Percentiles rank a stretch among this genome's conserved stretches.
These are phyloP conservation scores for Podospora pseudoanserina DNA, from an alignment of 495 filamentous ascomycete genomes.

Conservation along the genomic window DNA sequence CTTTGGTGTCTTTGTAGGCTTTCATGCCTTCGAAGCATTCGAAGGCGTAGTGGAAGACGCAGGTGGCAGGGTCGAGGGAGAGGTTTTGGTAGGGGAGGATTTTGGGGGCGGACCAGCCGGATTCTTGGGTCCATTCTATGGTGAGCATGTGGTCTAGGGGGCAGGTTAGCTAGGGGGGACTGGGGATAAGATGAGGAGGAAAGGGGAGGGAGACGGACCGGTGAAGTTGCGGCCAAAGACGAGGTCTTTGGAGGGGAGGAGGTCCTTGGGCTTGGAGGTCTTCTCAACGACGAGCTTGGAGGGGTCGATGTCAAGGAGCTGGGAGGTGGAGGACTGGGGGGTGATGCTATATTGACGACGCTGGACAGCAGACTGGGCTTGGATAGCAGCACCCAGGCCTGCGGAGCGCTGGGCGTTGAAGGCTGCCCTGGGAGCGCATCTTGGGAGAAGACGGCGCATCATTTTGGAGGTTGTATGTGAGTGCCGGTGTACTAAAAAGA, in stretches of 20 bases:
- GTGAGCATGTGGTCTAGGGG: conserved; percentile 88
- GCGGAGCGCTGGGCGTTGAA: conserved; percentile 11
- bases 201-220: conserved; percentile 44
- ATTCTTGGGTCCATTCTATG: conserved; percentile 81
- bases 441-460: conserved; percentile 28
- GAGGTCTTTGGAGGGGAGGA: conserved; percentile 70
- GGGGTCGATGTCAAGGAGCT: conserved; percentile 61
- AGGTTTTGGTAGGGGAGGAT: conserved; percentile 97
- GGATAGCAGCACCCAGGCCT: conserved; percentile 20
- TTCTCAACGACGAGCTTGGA: conserved; percentile 69
- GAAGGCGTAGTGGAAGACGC: conserved; percentile 98
- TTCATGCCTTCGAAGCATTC: conserved; percentile 99
- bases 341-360: conserved; percentile 58
- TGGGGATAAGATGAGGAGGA: neutral
- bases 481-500: neutral
- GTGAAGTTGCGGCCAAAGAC: conserved; percentile 88
- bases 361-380: conserved; percentile 26
- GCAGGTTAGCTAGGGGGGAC: neutral
- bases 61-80: conserved; percentile 89
- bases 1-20: conserved; percentile 79
- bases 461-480: conserved; percentile 14
- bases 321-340: conserved; percentile 48
- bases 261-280: conserved; percentile 69
- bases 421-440: conserved; percentile 22
- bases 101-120: conserved; percentile 70